These are phyloP conservation scores for Lentinula aciculospora DNA, from an alignment of 768 basidiomycete species.

Conservation along the genomic window DNA sequence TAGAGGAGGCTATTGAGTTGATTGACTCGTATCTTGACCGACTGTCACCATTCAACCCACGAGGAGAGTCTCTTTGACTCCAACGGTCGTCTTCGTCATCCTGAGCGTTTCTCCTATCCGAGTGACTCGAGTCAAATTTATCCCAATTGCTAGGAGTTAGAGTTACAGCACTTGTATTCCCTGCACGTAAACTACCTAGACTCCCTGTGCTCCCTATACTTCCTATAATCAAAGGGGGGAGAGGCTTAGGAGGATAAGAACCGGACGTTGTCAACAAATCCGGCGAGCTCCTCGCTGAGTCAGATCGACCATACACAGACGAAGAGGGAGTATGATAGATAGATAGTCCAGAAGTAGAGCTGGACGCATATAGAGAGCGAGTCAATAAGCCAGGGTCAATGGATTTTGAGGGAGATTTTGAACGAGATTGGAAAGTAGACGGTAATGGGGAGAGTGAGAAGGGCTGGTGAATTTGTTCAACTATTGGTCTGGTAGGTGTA, in stretches of 20 bases:
- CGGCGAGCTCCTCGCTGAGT: conserved; percentile 59
- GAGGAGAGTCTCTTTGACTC: background rate
- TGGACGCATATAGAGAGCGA: background rate
- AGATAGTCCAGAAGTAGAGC: conserved; percentile 39
- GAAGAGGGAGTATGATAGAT: conserved; percentile 78
- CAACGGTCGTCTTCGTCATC: background rate
- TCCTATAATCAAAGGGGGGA: background rate
- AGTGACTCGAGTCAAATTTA: background rate
- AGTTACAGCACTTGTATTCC: background rate
- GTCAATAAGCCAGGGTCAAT: background rate
- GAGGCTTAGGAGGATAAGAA: conserved; percentile 9
- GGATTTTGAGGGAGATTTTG: conserved; percentile 1
- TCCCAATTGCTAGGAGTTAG: conserved; percentile 1
- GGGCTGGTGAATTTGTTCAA: conserved; percentile 3
- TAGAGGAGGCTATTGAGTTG: background rate
- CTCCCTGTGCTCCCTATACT: background rate
- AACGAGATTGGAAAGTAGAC: background rate
- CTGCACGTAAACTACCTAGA: background rate
- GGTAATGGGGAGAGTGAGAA: conserved; percentile 10
- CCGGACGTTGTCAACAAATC: conserved; percentile 24
- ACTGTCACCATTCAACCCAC: background rate
- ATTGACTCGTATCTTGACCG: background rate
- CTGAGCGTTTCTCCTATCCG: background rate
- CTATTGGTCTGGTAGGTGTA: conserved; percentile 8
- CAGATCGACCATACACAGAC: conserved; percentile 60